Evolutionary conservation across 345 rosid species (phyloP).

Genomic region (Aquilaria malaccensis): DNA sequence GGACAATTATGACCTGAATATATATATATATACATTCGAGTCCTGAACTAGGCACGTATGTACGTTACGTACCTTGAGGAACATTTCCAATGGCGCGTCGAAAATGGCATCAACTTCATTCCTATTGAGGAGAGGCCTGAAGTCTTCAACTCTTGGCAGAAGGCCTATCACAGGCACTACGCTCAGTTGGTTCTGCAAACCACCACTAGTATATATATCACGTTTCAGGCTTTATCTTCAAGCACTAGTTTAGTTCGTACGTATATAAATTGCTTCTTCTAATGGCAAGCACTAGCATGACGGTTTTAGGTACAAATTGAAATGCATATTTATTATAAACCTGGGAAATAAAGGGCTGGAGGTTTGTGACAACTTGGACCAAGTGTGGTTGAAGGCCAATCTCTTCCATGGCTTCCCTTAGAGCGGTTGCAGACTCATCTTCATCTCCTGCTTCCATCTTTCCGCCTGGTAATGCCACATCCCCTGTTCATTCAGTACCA

Average conservation of each 20-base stretch:
- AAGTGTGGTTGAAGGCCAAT: conserved; percentile 31
- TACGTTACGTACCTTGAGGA: conserved; percentile 25
- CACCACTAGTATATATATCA: neutral
- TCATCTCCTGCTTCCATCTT: conserved; percentile 34
- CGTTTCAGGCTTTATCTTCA: too few relatives aligned
- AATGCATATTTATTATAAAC: neutral
- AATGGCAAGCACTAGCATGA: too few relatives aligned
- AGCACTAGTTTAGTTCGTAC: too few relatives aligned
- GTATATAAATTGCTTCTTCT: too few relatives aligned
- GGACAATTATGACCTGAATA: neutral
- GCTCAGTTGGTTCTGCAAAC: conserved; percentile 22
- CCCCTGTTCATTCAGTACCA: conserved; percentile 17
- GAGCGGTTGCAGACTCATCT: conserved; percentile 28
- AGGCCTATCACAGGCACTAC: conserved; percentile 36
- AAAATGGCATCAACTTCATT: conserved; percentile 37
- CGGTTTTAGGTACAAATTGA: too few relatives aligned
- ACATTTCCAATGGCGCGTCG: conserved; percentile 36
- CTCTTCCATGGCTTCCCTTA: conserved; percentile 35
- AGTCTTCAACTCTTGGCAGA: conserved; percentile 19
- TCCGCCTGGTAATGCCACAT: conserved; percentile 42
- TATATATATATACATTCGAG: neutral
- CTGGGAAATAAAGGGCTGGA: conserved; percentile 28
- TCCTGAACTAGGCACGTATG: too few relatives aligned
- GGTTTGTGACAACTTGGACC: conserved; percentile 26
- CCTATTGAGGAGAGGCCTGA: conserved; percentile 21